These are phyloP conservation scores for Mycena chlorophos DNA, from an alignment of 768 basidiomycete genomes.

Conservation along the genomic window DNA sequence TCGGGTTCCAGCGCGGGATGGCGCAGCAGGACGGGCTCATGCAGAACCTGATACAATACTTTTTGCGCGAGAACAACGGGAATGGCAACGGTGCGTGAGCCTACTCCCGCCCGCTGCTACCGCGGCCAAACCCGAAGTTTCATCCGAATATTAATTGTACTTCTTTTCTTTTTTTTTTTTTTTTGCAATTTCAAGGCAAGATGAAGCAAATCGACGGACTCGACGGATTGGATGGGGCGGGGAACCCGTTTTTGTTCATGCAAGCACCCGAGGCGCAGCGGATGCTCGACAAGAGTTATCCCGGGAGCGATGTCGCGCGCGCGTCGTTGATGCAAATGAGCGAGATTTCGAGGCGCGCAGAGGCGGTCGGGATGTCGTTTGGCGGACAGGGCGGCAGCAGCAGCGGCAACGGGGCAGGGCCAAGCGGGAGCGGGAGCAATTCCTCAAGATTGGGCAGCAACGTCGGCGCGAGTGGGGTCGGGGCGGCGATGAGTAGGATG, in stretches of 20 bases:
- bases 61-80: conserved; percentile 63
- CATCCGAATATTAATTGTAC: conserved; percentile 19
- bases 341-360: conserved; percentile 68
- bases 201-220: conserved; percentile 16
- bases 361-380: conserved; percentile 29
- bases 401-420: conserved; percentile 5
- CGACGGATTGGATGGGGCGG: conserved; percentile 11
- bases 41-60: conserved; percentile 80
- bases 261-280: conserved; percentile 58
- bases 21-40: conserved; percentile 84
- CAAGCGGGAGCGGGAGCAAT: conserved; percentile 4
- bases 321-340: conserved; percentile 77
- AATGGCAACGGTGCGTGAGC: conserved; percentile 24
- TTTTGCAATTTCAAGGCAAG: conserved; percentile 17
- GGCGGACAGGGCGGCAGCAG: conserved; percentile 14
- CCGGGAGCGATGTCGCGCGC: conserved; percentile 60
- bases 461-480: conserved; percentile 23
- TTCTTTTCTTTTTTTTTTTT: conserved; percentile 17
- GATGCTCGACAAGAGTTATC: conserved; percentile 40
- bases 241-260: conserved; percentile 50
- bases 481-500: conserved; percentile 31
- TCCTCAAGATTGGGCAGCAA: conserved; percentile 6
- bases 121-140: conserved; percentile 11
- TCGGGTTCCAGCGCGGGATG: conserved; percentile 70
- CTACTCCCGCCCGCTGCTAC: conserved; percentile 18